Evolutionary conservation across 345 rosid genomes (phyloP).

Genomic region (Arabis hirsuta): DNA sequence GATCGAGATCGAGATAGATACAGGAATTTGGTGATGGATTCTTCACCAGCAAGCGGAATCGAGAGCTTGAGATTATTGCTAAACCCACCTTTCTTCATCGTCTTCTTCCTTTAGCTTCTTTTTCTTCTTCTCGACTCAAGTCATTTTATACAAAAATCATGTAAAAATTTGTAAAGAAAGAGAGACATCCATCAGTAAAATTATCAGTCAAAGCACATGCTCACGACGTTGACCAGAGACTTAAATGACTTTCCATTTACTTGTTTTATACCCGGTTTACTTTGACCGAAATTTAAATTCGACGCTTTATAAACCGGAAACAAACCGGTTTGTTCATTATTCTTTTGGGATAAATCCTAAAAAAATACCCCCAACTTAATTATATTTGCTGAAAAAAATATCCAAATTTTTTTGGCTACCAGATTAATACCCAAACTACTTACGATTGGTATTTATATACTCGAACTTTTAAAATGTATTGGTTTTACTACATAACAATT

Average conservation of each 20-base stretch:
- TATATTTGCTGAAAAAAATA: too few species aligned
- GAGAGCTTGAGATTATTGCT: slow-evolving; percentile 65
- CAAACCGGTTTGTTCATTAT: neutral
- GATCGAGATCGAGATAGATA: slow-evolving; percentile 56
- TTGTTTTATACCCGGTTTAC: slow-evolving; percentile 13
- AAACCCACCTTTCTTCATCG: slow-evolving; percentile 71
- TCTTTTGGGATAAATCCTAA: neutral
- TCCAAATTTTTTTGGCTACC: too few species aligned
- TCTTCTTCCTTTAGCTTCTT: neutral
- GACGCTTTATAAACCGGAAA: neutral
- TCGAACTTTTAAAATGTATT: too few species aligned
- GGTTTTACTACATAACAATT: too few species aligned
- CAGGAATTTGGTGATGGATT: slow-evolving; percentile 71
- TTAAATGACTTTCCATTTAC: slow-evolving; percentile 7
- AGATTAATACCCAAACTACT: too few species aligned
- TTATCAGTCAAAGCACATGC: slow-evolving; percentile 33
- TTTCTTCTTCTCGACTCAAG: neutral
- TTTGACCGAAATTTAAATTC: neutral
- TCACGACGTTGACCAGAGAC: slow-evolving; percentile 39
- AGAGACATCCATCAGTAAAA: neutral
- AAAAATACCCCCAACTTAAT: too few species aligned
- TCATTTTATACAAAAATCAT: slow-evolving; percentile 24
- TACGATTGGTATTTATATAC: too few species aligned
- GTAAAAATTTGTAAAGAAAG: neutral
- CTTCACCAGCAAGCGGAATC: slow-evolving; percentile 61